phyloP scores from a whole-genome alignment of 805 yeast species.

The Tetrapisispora arboricola region DNA sequence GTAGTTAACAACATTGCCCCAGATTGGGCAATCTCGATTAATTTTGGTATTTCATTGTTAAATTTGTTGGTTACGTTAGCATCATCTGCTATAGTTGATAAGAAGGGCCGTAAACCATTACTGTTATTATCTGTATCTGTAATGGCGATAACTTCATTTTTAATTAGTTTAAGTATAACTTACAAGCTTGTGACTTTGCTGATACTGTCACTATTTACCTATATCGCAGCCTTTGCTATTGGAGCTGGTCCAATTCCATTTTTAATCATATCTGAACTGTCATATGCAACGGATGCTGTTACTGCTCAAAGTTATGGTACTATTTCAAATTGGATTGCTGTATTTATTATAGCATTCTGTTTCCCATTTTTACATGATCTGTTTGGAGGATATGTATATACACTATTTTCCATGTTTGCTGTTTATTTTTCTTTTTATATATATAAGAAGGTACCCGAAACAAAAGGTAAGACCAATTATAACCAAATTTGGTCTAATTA shows the following conservation, averaged over 20 bases:
- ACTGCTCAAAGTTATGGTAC: conserved; percentile 91
- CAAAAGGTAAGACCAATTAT: conserved; percentile 15
- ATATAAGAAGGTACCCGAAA: conserved; percentile 28
- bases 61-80: conserved; percentile 66
- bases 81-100: conserved; percentile 70
- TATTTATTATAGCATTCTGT: conserved; percentile 67
- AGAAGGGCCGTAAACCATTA: conserved; percentile 63
- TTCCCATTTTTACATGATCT: conserved; percentile 63
- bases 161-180: conserved; percentile 59
- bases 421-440: conserved; percentile 32
- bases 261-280: conserved; percentile 76
- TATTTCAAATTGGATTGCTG: conserved; percentile 82
- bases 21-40: conserved; percentile 55
- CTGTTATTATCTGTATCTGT: conserved; percentile 52
- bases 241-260: conserved; percentile 97
- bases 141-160: conserved; percentile 56
- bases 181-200: conserved; percentile 38
- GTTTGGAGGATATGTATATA: conserved; percentile 73
- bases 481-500: conserved; percentile 14
- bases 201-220: conserved; percentile 54
- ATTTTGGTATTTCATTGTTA: conserved; percentile 63
- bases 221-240: conserved; percentile 77
- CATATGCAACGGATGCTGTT: conserved; percentile 66
- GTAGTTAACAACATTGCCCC: conserved; percentile 69
- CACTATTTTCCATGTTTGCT: conserved; percentile 56